Evolutionary conservation across 306 rosid species (phyloP).

Genomic region (Neltuma alba): DNA sequence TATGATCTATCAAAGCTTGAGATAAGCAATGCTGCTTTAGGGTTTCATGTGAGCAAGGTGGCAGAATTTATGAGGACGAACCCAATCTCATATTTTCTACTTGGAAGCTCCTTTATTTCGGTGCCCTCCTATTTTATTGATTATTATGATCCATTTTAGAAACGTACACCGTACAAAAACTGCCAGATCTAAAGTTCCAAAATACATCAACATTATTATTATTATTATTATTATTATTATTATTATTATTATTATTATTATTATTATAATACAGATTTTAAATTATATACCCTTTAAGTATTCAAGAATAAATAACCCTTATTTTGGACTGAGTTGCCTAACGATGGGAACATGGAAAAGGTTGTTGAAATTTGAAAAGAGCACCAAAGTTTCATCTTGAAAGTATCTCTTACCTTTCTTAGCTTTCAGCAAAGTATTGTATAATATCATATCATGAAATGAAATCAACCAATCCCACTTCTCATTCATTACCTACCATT

Average conservation of each 20-base stretch:
- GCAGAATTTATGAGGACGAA: neutral
- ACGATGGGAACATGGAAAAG: neutral
- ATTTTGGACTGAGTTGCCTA: neutral
- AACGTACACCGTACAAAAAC: conserved; percentile 7
- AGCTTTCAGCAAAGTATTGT: neutral
- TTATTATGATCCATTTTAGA: neutral
- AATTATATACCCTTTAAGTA: no score
- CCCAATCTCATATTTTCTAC: neutral
- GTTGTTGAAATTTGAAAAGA: no score
- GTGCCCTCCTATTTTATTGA: neutral
- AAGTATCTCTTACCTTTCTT: neutral
- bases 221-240: no score
- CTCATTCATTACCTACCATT: neutral
- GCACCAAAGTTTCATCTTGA: neutral
- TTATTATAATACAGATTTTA: no score
- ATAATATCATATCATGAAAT: neutral
- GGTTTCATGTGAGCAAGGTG: neutral
- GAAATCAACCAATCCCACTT: neutral
- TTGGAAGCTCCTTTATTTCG: neutral
- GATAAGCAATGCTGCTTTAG: neutral
- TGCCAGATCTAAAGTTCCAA: neutral
- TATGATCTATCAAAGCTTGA: neutral
- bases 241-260: no score
- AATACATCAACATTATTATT: neutral
- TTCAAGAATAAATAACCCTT: neutral